Evolutionary conservation across 495 filamentous ascomycete species (phyloP).

Genomic region (Parathielavia appendiculata): DNA sequence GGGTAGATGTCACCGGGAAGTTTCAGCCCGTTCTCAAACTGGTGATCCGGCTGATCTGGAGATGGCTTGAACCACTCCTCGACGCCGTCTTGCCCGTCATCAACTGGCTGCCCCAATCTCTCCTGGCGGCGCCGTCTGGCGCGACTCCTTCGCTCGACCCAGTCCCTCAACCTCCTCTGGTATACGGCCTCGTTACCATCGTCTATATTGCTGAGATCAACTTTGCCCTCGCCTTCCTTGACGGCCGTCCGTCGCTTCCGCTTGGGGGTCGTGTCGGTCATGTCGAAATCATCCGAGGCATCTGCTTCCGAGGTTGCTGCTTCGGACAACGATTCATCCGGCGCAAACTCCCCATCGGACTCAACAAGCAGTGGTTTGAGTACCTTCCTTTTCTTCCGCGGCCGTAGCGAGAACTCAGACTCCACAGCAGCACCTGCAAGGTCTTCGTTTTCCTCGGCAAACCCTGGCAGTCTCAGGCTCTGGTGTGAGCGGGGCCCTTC

Average conservation of each 20-base stretch:
- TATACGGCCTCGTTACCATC: conserved; percentile 88
- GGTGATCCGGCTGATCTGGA: conserved; percentile 67
- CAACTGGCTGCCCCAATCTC: conserved; percentile 28
- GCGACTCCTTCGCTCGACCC: conserved; percentile 63
- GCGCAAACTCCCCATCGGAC: conserved; percentile 44
- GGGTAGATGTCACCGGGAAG: conserved; percentile 89
- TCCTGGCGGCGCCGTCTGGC: conserved; percentile 52
- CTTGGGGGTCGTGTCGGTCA: conserved; percentile 33
- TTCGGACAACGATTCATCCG: conserved; percentile 27
- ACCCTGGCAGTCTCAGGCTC: conserved; percentile 74
- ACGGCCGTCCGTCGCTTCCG: conserved; percentile 38
- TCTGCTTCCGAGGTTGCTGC: conserved; percentile 28
- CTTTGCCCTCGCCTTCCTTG: conserved; percentile 42
- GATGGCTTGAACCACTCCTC: conserved; percentile 85
- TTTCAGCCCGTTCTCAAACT: conserved; percentile 66
- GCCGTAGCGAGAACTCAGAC: conserved; percentile 47
- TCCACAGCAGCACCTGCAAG: conserved; percentile 31
- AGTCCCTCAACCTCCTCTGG: conserved; percentile 66
- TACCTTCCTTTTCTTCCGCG: conserved; percentile 43
- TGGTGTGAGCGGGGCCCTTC: conserved; percentile 67
- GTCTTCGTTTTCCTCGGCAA: conserved; percentile 48
- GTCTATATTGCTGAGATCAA: conserved; percentile 74
- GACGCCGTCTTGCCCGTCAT: conserved; percentile 36
- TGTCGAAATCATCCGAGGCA: conserved; percentile 36
- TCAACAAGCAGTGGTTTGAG: conserved; percentile 23